A percentile compares a stretch with the other conserved stretches of the same genome.
These are phyloP conservation scores for Diaporthe eres DNA, from an alignment of 2,329 filamentous ascomycete species.

Conservation along the genomic window DNA sequence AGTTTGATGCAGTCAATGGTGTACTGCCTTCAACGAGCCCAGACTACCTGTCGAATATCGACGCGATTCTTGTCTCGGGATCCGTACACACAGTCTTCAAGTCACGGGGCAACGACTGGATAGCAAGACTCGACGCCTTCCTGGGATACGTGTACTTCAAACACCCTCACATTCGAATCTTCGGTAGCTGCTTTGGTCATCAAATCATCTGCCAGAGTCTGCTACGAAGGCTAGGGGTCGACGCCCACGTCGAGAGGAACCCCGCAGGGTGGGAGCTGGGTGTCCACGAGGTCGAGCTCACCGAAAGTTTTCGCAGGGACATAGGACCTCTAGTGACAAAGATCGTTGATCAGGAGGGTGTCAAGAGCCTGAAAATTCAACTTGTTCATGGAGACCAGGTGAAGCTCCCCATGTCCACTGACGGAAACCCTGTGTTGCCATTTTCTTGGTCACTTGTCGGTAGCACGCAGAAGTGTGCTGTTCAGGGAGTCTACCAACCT, in stretches of 20 bases:
- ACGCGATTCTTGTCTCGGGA: constrained; percentile 12
- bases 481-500: constrained; percentile 33
- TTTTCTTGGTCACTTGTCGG: constrained; percentile 34
- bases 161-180: constrained; percentile 1
- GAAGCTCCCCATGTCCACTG: not conserved
- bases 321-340: constrained; percentile 15
- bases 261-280: constrained; percentile 38
- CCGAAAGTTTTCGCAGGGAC: constrained; percentile 20
- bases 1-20: constrained; percentile 11
- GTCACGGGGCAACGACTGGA: constrained; percentile 12
- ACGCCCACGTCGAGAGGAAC: constrained; percentile 19
- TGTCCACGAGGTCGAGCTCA: constrained; percentile 19
- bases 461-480: constrained; percentile 31
- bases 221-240: constrained; percentile 3
- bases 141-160: constrained; percentile 6
- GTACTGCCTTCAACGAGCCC: not conserved
- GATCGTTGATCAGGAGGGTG: constrained; percentile 12
- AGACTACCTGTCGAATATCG: not conserved
- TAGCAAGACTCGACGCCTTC: constrained; percentile 5
- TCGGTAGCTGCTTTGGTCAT: constrained; percentile 37
- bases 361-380: constrained; percentile 24
- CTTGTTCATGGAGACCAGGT: constrained; percentile 35
- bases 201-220: constrained; percentile 36
- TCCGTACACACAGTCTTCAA: constrained; percentile 10
- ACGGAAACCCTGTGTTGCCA: constrained; percentile 3